Conservation (phyloP, 106 monocot species). For the Phalaenopsis equestris region DNA sequence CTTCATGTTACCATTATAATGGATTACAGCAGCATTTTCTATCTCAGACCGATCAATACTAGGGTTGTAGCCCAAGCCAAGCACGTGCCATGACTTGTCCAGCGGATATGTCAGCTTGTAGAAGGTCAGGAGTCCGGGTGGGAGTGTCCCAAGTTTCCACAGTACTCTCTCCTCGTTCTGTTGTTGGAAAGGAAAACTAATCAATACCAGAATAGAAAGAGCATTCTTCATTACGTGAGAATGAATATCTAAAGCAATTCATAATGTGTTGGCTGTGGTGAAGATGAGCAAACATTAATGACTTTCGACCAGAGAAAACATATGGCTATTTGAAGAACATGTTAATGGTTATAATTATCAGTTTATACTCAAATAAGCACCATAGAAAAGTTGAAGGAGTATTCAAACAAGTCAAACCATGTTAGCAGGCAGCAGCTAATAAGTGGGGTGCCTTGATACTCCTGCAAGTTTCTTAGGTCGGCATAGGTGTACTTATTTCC, state of each 20-base stretch:
- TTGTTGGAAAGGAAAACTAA: neutral
- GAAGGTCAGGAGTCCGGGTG: constrained; percentile 34
- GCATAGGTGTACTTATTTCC: neutral
- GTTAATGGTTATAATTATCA: neutral
- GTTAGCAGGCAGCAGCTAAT: neutral
- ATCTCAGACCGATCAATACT: constrained; percentile 38
- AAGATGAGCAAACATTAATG: neutral
- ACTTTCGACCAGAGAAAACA: neutral
- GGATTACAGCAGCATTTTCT: constrained; percentile 36
- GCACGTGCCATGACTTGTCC: constrained; percentile 48
- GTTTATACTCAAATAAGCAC: neutral
- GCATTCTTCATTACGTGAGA: neutral
- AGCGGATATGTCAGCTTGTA: constrained; percentile 29
- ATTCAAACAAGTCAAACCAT: neutral
- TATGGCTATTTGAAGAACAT: neutral
- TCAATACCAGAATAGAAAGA: neutral
- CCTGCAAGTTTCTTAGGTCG: neutral
- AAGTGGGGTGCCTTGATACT: neutral
- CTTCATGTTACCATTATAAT: constrained; percentile 45
- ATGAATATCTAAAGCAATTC: neutral
- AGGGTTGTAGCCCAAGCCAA: constrained; percentile 37
- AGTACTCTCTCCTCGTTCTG: constrained; percentile 38
- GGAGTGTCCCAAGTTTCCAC: constrained; percentile 38
- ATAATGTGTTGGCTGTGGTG: neutral
- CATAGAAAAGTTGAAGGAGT: neutral